Base-by-base conservation (phyloP, 2,329 filamentous ascomycete genomes). In the Verticillium longisporum region DNA sequence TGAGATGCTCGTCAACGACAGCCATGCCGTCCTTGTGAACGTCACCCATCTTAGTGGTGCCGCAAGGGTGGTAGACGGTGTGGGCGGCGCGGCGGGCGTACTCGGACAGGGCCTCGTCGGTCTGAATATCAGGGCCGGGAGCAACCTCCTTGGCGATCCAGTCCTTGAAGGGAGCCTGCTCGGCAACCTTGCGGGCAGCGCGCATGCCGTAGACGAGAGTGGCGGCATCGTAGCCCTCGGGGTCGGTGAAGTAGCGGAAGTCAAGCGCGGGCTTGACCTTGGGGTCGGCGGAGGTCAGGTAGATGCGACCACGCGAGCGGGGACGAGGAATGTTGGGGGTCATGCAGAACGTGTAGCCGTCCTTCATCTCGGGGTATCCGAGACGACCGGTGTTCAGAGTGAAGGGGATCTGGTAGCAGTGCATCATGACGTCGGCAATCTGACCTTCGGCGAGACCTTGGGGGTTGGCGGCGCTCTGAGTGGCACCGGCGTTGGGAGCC, bases 391-490 rank as follows among this genome's bases (percentile, higher is more conserved):
- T 97, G 82, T 96, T 96, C 67, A 92, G 85, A 64, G 88, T 90
- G 77, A 96, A 96, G 60, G 92, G 92, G 67, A 96, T 96, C 77
- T 96, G 92, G 80, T 96, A 96, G 83, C 92, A 96, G 79, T 96
- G 92, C 89, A 95, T 95, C 92, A 96, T 96, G 70, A 96, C 78
- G 71, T 97, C 92, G 65, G 89, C 90, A 60, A 90, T 88, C 64
- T 89, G 84, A 59, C 89, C 89, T 68, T 96, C 91, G 1, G 77
- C 73, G 50, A 83, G 70, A 6, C 72, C 75, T n/a, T 75, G 69
- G 15, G 81, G 79, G 65, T 80, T 82, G 65, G 81, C 80, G 6
- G 77, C 73, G 13, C 71, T 72, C 63, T 76, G 75, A 64, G 78
- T 77, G 61, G 84, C 84, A 3, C 82, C 84, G 2, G 91, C 89